These are phyloP conservation scores for Penicillium sp. DNA, from an alignment of 2,329 filamentous ascomycete genomes.

Conservation along the genomic window DNA sequence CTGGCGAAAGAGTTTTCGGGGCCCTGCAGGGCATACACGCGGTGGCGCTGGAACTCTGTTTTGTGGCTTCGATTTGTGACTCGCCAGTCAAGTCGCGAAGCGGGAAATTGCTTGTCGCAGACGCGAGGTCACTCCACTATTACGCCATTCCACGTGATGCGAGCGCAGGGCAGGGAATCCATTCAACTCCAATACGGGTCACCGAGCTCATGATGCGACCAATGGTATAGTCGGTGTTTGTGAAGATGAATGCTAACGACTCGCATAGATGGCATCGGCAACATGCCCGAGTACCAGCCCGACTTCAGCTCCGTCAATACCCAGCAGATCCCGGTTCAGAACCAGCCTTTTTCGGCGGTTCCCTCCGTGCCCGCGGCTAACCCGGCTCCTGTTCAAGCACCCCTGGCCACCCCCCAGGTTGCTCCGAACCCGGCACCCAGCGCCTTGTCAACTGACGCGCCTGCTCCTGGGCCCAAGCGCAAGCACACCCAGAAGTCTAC, in stretches of 20 bases:
- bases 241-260: conserved; percentile 20
- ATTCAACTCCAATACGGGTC: conserved; percentile 10
- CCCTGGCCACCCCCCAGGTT: conserved; percentile 16
- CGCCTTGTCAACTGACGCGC: conserved; percentile 14
- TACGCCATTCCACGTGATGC: conserved; percentile 43
- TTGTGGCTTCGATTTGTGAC: background rate
- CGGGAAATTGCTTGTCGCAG: conserved; percentile 20
- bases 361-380: conserved; percentile 27
- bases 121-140: conserved; percentile 33
- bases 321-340: conserved; percentile 30
- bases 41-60: conserved; percentile 15
- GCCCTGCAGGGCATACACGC: conserved; percentile 16
- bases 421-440: conserved; percentile 22
- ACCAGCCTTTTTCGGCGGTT: conserved; percentile 26
- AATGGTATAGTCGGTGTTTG: conserved; percentile 6
- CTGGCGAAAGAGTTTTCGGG: conserved; percentile 7
- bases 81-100: background rate
- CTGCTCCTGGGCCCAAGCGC: conserved; percentile 37
- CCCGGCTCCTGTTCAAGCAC: conserved; percentile 23
- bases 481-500: conserved; percentile 41
- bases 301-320: conserved; percentile 33
- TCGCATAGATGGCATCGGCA: conserved; percentile 35
- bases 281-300: conserved; percentile 36
- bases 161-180: background rate
- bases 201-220: conserved; percentile 13